Evolutionary conservation across 192 early-diverging fungal species (phyloP).

Genomic region (Coemansia sp.): DNA sequence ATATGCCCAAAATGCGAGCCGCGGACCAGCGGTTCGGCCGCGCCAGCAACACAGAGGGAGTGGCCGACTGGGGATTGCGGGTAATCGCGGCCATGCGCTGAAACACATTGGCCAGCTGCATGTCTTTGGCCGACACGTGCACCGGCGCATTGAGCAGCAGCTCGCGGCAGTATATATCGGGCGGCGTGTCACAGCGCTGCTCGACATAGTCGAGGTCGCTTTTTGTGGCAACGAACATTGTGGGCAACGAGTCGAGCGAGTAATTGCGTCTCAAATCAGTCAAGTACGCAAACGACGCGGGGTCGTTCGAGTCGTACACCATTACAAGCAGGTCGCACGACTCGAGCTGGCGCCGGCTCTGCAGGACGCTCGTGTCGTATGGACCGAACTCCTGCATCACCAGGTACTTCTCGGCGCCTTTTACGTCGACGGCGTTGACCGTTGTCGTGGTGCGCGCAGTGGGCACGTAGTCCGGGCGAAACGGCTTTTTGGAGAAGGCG

Average conservation of each 20-base stretch:
- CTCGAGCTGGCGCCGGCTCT: constrained; percentile 83
- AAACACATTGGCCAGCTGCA: constrained; percentile 85
- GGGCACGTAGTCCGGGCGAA: constrained; percentile 69
- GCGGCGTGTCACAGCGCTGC: constrained; percentile 78
- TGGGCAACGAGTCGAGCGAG: constrained; percentile 79
- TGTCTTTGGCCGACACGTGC: constrained; percentile 82
- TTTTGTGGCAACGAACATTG: constrained; percentile 93
- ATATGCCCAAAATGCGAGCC: constrained; percentile 29
- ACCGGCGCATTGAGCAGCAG: constrained; percentile 86
- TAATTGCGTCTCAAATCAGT: constrained; percentile 79
- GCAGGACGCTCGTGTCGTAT: constrained; percentile 85
- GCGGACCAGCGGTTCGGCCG: constrained; percentile 41
- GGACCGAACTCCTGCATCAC: constrained; percentile 95
- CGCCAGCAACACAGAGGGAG: constrained; percentile 33
- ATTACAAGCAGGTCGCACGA: constrained; percentile 89
- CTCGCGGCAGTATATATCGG: constrained; percentile 90
- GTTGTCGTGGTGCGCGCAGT: constrained; percentile 76
- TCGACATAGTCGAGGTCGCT: constrained; percentile 86
- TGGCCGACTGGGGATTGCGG: constrained; percentile 44
- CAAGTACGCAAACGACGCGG: constrained; percentile 91
- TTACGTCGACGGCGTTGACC: constrained; percentile 94
- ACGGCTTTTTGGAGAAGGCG: constrained; percentile 84
- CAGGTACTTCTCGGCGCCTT: constrained; percentile 90
- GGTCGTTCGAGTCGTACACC: constrained; percentile 94
- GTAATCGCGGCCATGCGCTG: constrained; percentile 73